Evolutionary conservation across 495 filamentous ascomycete species (phyloP).

Genomic region (Penicillium longicatenatum): DNA sequence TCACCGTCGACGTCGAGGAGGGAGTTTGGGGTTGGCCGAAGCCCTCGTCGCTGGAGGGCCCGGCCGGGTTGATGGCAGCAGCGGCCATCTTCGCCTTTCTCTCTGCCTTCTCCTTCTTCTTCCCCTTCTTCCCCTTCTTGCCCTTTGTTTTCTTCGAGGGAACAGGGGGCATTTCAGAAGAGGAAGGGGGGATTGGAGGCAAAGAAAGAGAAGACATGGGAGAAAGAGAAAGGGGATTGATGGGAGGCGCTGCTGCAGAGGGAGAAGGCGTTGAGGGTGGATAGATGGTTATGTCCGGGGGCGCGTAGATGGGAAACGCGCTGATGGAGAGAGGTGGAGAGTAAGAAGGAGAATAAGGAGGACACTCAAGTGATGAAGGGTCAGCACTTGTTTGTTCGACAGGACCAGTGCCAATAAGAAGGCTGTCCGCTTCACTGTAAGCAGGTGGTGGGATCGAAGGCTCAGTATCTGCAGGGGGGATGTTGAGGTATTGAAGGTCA

Average conservation of each 20-base stretch:
- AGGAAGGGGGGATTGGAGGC: neutral
- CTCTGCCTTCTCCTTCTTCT: constrained; percentile 14
- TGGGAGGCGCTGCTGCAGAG: too few species aligned
- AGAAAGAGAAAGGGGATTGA: neutral
- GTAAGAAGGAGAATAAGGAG: too few species aligned
- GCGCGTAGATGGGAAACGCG: too few species aligned
- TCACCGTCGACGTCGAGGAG: neutral
- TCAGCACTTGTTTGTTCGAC: too few species aligned
- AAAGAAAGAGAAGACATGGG: neutral
- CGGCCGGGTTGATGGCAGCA: neutral
- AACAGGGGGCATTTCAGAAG: neutral
- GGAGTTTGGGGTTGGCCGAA: neutral
- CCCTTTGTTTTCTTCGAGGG: neutral
- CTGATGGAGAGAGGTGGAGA: too few species aligned
- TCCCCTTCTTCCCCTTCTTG: constrained; percentile 20
- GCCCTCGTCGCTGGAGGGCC: neutral
- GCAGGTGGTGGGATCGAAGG: neutral
- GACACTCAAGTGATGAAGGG: too few species aligned
- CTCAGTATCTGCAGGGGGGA: neutral
- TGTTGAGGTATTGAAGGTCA: neutral
- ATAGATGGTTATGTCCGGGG: too few species aligned
- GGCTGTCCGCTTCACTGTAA: too few species aligned
- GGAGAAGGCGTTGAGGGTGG: too few species aligned
- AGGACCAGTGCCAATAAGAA: too few species aligned
- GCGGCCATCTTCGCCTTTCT: constrained; percentile 4